Percentiles rank a stretch among this genome's conserved stretches.
Evolutionary conservation across 805 yeast genomes (phyloP).

Genomic region (Candida lessepsii): DNA sequence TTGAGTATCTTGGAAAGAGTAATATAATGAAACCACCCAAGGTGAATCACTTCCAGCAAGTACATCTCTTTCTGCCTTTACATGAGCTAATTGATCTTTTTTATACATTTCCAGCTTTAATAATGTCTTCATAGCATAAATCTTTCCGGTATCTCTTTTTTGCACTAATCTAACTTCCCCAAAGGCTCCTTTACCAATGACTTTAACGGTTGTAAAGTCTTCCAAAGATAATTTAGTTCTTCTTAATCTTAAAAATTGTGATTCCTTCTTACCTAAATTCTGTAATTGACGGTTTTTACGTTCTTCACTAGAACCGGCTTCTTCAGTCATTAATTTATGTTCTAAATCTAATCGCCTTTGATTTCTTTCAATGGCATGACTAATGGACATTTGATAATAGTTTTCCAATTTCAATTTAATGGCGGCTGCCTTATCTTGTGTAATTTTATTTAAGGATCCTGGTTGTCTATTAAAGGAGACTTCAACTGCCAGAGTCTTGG

Average conservation of each 20-base stretch:
- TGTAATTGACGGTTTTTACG: constrained; percentile 78
- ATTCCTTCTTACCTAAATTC: constrained; percentile 83
- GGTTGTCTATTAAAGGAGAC: constrained; percentile 83
- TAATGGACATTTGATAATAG: constrained; percentile 79
- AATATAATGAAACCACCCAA: constrained; percentile 82
- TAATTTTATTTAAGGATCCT: constrained; percentile 63
- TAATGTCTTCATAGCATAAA: constrained; percentile 91
- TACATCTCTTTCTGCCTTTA: constrained; percentile 94
- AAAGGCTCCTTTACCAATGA: constrained; percentile 95
- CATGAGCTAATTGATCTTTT: constrained; percentile 92
- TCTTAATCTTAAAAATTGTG: constrained; percentile 78
- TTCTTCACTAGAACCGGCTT: constrained; percentile 70
- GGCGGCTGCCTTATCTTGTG: constrained; percentile 84
- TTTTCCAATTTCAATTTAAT: constrained; percentile 80
- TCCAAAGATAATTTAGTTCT: constrained; percentile 80
- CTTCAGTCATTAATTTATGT: constrained; percentile 64
- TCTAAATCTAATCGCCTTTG: constrained; percentile 88
- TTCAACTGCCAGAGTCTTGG: constrained; percentile 25
- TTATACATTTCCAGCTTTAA: constrained; percentile 91
- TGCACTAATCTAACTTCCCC: constrained; percentile 96
- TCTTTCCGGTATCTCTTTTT: constrained; percentile 86
- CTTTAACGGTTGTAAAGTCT: constrained; percentile 87
- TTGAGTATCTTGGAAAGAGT: constrained; percentile 77
- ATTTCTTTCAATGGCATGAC: constrained; percentile 92
- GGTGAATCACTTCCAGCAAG: constrained; percentile 87